Conservation (phyloP, 495 filamentous ascomycete species). For the Lophiostoma macrostomum region DNA sequence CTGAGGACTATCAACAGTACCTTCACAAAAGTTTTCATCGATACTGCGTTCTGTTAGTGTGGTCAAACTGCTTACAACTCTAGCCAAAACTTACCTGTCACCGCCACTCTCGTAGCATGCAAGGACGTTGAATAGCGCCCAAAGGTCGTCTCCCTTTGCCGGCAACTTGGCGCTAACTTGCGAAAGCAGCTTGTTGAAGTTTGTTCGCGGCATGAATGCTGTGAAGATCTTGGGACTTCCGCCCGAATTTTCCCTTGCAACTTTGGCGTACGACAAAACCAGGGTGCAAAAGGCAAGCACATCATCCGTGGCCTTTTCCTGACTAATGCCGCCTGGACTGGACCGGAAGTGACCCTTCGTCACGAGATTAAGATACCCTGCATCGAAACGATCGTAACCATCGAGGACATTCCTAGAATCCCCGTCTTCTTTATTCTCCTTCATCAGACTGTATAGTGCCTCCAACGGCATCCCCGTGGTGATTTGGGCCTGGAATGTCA, state of each 20-base stretch:
- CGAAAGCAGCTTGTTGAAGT: background rate
- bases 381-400: background rate
- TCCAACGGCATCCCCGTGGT: conserved; percentile 10
- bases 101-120: conserved; percentile 6
- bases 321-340: background rate
- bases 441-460: conserved; percentile 10
- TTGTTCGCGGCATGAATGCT: conserved; percentile 3
- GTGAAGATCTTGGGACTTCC: background rate
- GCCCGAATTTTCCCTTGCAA: background rate
- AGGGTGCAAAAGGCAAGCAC: conserved; percentile 5
- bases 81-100: background rate
- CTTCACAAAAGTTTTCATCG: background rate
- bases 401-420: background rate
- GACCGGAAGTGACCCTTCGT: conserved; percentile 4
- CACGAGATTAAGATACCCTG: conserved; percentile 4
- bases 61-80: background rate
- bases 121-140: background rate
- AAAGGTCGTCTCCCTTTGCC: conserved; percentile 7
- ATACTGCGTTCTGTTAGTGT: conserved; percentile 2
- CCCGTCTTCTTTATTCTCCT: background rate
- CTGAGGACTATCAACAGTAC: background rate
- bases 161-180: background rate
- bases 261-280: conserved; percentile 3
- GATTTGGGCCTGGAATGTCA: conserved; percentile 2
- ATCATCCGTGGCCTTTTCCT: conserved; percentile 1